phyloP scores from a whole-genome alignment of 2,329 filamentous ascomycete species.

The Sclerotinia glacialis region DNA sequence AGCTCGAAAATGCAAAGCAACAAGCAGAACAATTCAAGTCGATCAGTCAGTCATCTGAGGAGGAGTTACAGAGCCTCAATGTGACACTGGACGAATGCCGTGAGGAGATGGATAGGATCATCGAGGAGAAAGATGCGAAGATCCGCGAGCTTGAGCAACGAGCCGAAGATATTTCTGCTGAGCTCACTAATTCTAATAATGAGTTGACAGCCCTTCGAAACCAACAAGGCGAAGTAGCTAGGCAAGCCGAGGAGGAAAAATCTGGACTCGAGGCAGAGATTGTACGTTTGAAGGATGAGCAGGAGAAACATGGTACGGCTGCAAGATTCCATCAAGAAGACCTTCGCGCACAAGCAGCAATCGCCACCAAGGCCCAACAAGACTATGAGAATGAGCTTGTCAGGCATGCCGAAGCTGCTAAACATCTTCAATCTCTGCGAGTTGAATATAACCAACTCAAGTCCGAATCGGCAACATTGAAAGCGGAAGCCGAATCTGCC shows the following conservation, averaged over 20 bases:
- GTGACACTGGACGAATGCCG: conserved; percentile 81
- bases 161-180: conserved; percentile 76
- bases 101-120: conserved; percentile 75
- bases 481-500: conserved; percentile 80
- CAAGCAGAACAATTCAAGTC: conserved; percentile 86
- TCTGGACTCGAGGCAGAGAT: conserved; percentile 75
- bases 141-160: conserved; percentile 81
- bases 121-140: conserved; percentile 74
- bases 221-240: conserved; percentile 71
- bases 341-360: conserved; percentile 87
- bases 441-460: conserved; percentile 79
- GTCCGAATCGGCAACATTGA: conserved; percentile 70
- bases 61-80: conserved; percentile 75
- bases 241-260: conserved; percentile 78
- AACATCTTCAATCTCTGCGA: conserved; percentile 74
- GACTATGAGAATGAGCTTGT: conserved; percentile 93
- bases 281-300: conserved; percentile 76
- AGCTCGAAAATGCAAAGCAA: conserved; percentile 76
- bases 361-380: conserved; percentile 87
- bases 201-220: conserved; percentile 79
- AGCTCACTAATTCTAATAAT: conserved; percentile 76
- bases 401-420: conserved; percentile 94
- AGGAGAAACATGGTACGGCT: conserved; percentile 73
- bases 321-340: conserved; percentile 87
- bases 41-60: conserved; percentile 83